Base-by-base conservation (phyloP, 2,329 filamentous ascomycete species). In the Calonectria honghensis region DNA sequence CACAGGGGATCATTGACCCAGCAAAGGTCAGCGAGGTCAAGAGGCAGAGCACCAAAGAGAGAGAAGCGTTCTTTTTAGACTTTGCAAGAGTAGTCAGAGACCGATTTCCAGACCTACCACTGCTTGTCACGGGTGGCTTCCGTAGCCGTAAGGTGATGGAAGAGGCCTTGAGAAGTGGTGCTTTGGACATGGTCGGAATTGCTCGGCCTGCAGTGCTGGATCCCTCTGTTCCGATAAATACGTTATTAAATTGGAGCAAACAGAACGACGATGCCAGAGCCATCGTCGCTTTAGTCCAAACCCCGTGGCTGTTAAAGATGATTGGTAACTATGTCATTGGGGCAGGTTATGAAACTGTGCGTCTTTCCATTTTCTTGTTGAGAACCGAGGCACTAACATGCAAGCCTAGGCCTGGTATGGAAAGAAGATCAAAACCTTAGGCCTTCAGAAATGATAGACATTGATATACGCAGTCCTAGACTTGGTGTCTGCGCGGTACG, bases 301-400 rank as follows among this genome's bases (percentile, higher is more conserved):
- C 57, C 10, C 27, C 57, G 14, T 63, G 57, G 57, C 27, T 63
- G 7, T 41, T 63, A 27, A 63, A 41, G 35, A 27, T 27, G 57
- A 63, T 63, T 39, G 57, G 57, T 27, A 63, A 63, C 35, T 37
- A 39, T 18, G 35, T 63, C 5, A 63, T 63, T 63, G 57, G 57
- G 13, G 57, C 57, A 18, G 57, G 57, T 27, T 24, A 39, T 18
- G 57, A 63, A 63, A 63, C 57, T 14, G 57, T 63, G n/a, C 20
- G 57, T 63, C 18, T 50, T 50, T 50, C 20, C 6, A n/a, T 50
- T 50, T n/a, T 50, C 16, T 50, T 50, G 16, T 50, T 16, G 45
- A 50, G 45, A 50, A 11, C 9, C 27, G 20, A n/a, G 20, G 20
- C 45, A 50, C 45, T 50, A 50, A 50, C 45, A 50, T n/a, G 24